Percentiles rank a stretch among this genome's conserved stretches.
These are phyloP conservation scores for Cucurbita moschata DNA, from an alignment of 306 rosid genomes.

Conservation along the genomic window DNA sequence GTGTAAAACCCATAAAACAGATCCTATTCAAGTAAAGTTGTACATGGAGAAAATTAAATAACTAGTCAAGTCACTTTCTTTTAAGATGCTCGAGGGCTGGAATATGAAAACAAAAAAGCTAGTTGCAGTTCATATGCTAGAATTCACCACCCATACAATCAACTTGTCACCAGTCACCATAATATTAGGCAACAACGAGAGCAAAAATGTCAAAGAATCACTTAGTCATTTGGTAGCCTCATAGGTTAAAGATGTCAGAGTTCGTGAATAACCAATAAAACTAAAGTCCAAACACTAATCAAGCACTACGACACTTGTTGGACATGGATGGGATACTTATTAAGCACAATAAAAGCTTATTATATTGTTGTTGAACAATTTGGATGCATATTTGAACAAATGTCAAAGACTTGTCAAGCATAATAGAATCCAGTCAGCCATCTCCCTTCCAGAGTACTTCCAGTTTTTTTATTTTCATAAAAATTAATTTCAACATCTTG, in stretches of 20 bases:
- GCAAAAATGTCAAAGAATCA: not conserved
- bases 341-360: not conserved
- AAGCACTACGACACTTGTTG: not conserved
- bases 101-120: not conserved
- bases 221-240: not conserved
- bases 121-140: not conserved
- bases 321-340: not conserved
- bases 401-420: not conserved
- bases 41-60: not conserved
- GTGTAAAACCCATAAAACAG: too few relatives aligned
- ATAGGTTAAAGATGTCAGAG: not conserved
- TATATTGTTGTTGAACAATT: not conserved
- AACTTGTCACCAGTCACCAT: not conserved
- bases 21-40: too few relatives aligned
- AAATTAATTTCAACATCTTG: not conserved
- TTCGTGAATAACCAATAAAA: not conserved
- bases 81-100: not conserved
- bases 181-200: not conserved
- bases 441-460: not conserved
- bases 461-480: not conserved
- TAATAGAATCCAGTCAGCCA: not conserved
- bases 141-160: not conserved
- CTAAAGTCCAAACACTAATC: not conserved
- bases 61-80: not conserved
- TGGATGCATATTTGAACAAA: not conserved